A percentile compares a stretch with the other conserved stretches of the same genome.
phyloP scores from a whole-genome alignment of 148 eudicot species.

The Camellia sinensis region DNA sequence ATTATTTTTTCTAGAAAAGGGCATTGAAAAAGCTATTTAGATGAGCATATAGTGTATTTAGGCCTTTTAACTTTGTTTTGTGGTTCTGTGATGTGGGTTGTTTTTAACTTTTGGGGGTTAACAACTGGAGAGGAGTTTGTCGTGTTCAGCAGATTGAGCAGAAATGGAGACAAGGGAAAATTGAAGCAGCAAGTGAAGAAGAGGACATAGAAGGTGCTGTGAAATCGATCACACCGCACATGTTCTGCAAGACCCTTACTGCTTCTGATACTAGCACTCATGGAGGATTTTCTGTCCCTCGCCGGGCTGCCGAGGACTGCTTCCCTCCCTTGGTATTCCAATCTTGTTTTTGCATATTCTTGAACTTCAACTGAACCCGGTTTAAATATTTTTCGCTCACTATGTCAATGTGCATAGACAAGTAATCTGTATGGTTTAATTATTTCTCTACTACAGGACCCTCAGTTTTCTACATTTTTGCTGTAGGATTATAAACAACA shows the following conservation, averaged over 20 bases:
- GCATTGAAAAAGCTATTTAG: neutral
- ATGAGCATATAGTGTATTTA: neutral
- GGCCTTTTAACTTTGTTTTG: neutral
- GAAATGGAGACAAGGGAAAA: constrained; percentile 57
- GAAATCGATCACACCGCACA: constrained; percentile 77
- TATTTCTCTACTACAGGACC: neutral
- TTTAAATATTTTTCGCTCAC: neutral
- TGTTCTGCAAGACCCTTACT: constrained; percentile 98
- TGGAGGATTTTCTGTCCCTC: constrained; percentile 99
- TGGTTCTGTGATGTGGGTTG: neutral
- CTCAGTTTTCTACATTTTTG: constrained; percentile 3
- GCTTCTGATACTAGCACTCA: constrained; percentile 99
- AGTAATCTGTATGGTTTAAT: neutral
- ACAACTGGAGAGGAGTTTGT: neutral
- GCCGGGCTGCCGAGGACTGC: constrained; percentile 99
- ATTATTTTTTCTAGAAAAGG: neutral
- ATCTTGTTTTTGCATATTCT: neutral
- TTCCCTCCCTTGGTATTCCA: constrained; percentile 78
- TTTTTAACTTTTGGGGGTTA: neutral
- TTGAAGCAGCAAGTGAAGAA: constrained; percentile 52
- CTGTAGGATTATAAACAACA: constrained; percentile 88
- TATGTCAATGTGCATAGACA: neutral
- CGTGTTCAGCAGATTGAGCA: constrained; percentile 54
- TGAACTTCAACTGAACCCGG: neutral
- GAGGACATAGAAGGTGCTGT: constrained; percentile 54